Conservation (phyloP, 768 basidiomycete species). For the Russula foetens region DNA sequence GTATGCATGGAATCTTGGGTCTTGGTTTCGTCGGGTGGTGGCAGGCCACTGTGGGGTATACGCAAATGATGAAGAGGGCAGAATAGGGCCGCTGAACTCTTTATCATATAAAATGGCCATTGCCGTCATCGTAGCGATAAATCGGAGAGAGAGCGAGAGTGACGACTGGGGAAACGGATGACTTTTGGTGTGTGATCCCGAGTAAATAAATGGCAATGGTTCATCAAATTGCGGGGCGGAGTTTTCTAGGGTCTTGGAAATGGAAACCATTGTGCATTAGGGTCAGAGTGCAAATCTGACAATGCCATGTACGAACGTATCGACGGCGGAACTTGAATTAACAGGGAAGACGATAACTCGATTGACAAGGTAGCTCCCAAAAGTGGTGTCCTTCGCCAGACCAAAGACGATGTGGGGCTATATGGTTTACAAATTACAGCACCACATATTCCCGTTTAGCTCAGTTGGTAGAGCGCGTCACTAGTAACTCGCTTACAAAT, state of each 20-base stretch:
- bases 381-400: neutral
- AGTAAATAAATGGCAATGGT: neutral
- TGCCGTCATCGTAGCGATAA: neutral
- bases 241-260: neutral
- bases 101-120: neutral
- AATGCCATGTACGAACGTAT: neutral
- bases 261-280: too few relatives aligned
- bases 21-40: conserved; percentile 74
- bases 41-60: conserved; percentile 59
- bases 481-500: conserved; percentile 39
- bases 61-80: conserved; percentile 4
- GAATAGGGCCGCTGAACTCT: neutral
- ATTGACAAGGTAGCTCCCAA: neutral
- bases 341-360: neutral
- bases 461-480: conserved; percentile 55
- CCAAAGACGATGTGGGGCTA: neutral
- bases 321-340: neutral
- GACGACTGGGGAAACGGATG: neutral
- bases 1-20: conserved; percentile 61
- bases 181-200: neutral
- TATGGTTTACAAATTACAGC: neutral
- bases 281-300: neutral
- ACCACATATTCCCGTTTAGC: conserved; percentile 26
- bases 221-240: neutral
- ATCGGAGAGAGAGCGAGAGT: neutral